Percentiles rank a stretch among this genome's conserved stretches.
Evolutionary conservation across 768 basidiomycete species (phyloP).

Genomic region (Phanerochaete carnosa): DNA sequence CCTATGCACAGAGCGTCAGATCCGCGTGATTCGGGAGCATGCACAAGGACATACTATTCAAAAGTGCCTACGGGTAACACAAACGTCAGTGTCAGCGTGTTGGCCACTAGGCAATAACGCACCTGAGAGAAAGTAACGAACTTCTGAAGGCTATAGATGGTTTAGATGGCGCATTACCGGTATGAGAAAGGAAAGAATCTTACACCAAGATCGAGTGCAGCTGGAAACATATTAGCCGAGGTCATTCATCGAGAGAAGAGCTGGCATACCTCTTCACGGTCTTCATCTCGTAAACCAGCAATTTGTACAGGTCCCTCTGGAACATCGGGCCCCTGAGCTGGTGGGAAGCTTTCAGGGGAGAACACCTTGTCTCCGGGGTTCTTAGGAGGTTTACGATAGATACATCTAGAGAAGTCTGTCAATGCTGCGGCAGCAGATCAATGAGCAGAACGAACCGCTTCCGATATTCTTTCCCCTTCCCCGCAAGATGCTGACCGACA

Average conservation of each 20-base stretch:
- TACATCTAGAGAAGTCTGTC: conserved; percentile 35
- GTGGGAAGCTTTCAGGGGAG: conserved; percentile 51
- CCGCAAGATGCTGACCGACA: conserved; percentile 37
- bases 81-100: background rate
- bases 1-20: conserved; percentile 27
- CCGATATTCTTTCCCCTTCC: conserved; percentile 50
- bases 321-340: conserved; percentile 24
- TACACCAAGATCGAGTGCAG: conserved; percentile 59
- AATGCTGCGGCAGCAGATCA: background rate
- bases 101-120: background rate
- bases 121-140: conserved; percentile 29
- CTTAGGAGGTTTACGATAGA: conserved; percentile 35
- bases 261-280: conserved; percentile 42
- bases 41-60: conserved; percentile 3
- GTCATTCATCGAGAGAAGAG: background rate
- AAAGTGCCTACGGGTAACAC: background rate
- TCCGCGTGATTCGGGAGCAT: background rate
- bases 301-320: conserved; percentile 2
- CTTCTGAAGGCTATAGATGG: conserved; percentile 21
- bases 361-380: conserved; percentile 40
- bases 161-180: background rate
- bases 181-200: background rate
- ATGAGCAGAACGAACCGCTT: conserved; percentile 34
- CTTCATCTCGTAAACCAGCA: conserved; percentile 39
- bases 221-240: conserved; percentile 25